These are phyloP conservation scores for Corylus americana DNA, from an alignment of 306 rosid species.

Conservation along the genomic window DNA sequence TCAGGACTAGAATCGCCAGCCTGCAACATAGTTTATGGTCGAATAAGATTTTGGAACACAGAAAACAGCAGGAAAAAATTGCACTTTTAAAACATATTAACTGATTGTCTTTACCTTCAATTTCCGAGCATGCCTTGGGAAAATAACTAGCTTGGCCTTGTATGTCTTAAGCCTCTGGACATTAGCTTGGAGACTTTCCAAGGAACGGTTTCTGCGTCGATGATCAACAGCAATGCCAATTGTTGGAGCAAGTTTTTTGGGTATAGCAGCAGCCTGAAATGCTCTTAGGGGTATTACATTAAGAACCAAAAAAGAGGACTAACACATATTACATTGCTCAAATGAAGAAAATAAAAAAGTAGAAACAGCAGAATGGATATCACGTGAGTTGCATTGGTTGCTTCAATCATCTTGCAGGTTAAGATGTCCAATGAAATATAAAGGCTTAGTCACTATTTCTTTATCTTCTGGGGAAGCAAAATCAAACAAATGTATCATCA, in stretches of 20 bases:
- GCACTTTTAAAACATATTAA: not conserved
- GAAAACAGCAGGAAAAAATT: not conserved
- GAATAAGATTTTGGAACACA: not conserved
- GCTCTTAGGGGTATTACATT: not conserved
- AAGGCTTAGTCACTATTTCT: too few relatives aligned
- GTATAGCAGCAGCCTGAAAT: constrained; percentile 66
- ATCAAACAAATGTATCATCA: too few relatives aligned
- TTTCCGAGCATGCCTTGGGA: constrained; percentile 73
- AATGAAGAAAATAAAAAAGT: too few relatives aligned
- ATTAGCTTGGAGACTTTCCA: constrained; percentile 59
- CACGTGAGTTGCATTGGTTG: too few relatives aligned
- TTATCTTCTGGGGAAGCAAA: too few relatives aligned
- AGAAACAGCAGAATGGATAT: too few relatives aligned
- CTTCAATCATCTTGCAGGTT: too few relatives aligned
- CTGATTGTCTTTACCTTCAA: constrained; percentile 38
- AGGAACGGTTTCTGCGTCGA: constrained; percentile 58
- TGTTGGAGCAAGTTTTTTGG: constrained; percentile 66
- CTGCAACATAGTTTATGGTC: constrained; percentile 2
- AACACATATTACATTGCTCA: too few relatives aligned
- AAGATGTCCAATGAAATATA: too few relatives aligned
- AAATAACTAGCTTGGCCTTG: constrained; percentile 73
- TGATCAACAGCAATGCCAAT: constrained; percentile 73
- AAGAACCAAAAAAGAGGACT: too few relatives aligned
- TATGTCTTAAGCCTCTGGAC: constrained; percentile 70
- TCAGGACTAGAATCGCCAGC: constrained; percentile 59